Base-by-base conservation (phyloP, 1,284 basidiomycete species). In the Xerocomus amazonicus region DNA sequence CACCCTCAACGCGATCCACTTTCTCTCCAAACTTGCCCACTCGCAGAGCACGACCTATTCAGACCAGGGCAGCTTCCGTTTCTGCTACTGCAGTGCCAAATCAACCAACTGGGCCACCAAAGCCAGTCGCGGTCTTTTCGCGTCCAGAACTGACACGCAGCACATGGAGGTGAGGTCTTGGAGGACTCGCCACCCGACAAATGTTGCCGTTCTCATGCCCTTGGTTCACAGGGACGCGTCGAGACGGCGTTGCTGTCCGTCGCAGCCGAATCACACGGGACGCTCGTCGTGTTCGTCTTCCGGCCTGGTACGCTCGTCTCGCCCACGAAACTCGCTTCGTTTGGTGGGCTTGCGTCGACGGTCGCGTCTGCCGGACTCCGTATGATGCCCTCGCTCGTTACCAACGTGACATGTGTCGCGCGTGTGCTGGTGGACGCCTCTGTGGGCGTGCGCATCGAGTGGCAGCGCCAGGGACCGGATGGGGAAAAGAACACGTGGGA, bases 51-150 rank as follows among this genome's bases (percentile, higher is more conserved):
- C 41, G 8, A 41, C 32, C 12, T 3, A 14, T 12, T 12, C 29
- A 12, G 5, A n/a, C n/a, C 37, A 39, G 8, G 38, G 43, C 27
- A n/a, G 35, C 13, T 53, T 65, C 34, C 53, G 59, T 19, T 65
- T 63, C 46, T 63, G 61, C 43, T 63, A 65, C 48, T 65, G 55
- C 48, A 63, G 61, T 39, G 38, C 33, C 36, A 65, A 63, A 26
- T 50, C 54, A 53, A 61, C 61, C 1, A 57, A 58, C 33, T 53
- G 61, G 35, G 26, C 52, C 0, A 48, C 52, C 2, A 59, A 47
- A 9, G 52, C 61, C 3, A 36, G 53, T 6, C 42, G 23, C 12
- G 44, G 51, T 12, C 19, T 55, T 27, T 55, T 61, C 35, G 48
- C 51, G 31, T 53, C 50, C 14, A 63, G 65, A 33, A 48, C 55